A percentile compares a stretch with the other conserved stretches of the same genome.
Conservation (phyloP, 208 protist species). For the Sergeia podlipaevii region DNA sequence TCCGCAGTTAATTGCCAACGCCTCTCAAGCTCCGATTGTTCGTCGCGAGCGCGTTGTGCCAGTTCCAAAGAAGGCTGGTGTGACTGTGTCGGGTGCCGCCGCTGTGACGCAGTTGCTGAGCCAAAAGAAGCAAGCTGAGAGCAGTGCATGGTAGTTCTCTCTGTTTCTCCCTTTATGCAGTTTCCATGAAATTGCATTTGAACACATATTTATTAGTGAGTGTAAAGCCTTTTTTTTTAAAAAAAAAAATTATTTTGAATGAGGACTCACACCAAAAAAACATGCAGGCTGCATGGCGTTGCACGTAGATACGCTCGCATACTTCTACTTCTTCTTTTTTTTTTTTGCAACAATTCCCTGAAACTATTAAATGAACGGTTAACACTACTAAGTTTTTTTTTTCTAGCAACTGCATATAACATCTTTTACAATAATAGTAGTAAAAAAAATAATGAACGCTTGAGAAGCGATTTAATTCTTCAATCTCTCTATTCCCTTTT, state of each 20-base stretch:
- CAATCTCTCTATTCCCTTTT: neutral
- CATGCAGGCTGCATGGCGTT: too few relatives aligned
- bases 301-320: neutral
- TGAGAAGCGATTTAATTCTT: neutral
- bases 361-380: neutral
- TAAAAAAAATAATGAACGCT: neutral
- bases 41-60: slow-evolving; percentile 53
- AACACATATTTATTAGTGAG: neutral
- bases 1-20: slow-evolving; percentile 23
- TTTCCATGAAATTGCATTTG: too few relatives aligned
- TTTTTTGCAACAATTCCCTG: neutral
- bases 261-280: too few relatives aligned
- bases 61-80: too few relatives aligned
- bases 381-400: neutral
- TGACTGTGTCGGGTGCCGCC: neutral
- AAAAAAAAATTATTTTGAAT: too few relatives aligned
- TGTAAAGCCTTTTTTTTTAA: too few relatives aligned
- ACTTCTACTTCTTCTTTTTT: slow-evolving; percentile 7
- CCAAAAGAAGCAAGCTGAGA: slow-evolving; percentile 24
- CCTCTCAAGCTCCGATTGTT: slow-evolving; percentile 36
- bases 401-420: neutral
- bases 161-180: too few relatives aligned
- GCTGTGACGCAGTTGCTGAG: slow-evolving; percentile 20
- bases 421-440: neutral
- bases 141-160: slow-evolving; percentile 29